Conservation (phyloP, 1,139 yeast genomes). For the Kodamaea alishanica region DNA sequence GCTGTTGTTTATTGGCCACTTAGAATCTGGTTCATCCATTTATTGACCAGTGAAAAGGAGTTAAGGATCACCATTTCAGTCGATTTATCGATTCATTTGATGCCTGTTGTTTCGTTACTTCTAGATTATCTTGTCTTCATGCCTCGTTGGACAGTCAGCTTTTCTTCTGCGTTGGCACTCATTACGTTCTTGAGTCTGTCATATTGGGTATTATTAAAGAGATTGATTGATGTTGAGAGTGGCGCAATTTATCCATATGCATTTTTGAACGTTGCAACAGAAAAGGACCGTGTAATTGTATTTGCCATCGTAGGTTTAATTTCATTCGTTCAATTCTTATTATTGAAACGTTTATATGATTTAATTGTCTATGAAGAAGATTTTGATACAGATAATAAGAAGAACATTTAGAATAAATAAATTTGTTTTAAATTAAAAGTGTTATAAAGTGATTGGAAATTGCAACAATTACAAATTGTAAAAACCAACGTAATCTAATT, state of each 20-base stretch:
- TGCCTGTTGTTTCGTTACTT: slow-evolving; percentile 51
- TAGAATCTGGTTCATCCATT: slow-evolving; percentile 44
- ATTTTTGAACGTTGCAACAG: slow-evolving; percentile 53
- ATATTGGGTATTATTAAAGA: slow-evolving; percentile 53
- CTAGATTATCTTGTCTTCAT: slow-evolving; percentile 54
- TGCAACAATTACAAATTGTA: slow-evolving; percentile 3
- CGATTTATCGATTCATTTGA: slow-evolving; percentile 57
- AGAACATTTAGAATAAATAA: slow-evolving; percentile 10
- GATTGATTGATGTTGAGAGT: slow-evolving; percentile 41
- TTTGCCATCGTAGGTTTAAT: slow-evolving; percentile 47
- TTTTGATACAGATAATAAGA: slow-evolving; percentile 8
- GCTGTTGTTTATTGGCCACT: slow-evolving; percentile 66
- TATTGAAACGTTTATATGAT: slow-evolving; percentile 26
- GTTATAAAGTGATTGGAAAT: slow-evolving; percentile 9
- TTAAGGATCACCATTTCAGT: slow-evolving; percentile 42
- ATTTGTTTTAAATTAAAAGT: background rate
- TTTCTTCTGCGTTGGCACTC: slow-evolving; percentile 36
- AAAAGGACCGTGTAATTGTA: slow-evolving; percentile 41
- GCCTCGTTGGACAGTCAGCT: slow-evolving; percentile 43
- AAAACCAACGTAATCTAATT: slow-evolving; percentile 11
- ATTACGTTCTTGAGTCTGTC: slow-evolving; percentile 37
- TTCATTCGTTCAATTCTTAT: slow-evolving; percentile 38
- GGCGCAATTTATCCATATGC: slow-evolving; percentile 61
- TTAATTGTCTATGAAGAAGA: slow-evolving; percentile 19
- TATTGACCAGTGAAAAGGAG: slow-evolving; percentile 32